Percentiles rank a stretch among this genome's conserved stretches.
These are phyloP conservation scores for Cercospora beticola DNA, from an alignment of 2,329 filamentous ascomycete species.

Conservation along the genomic window DNA sequence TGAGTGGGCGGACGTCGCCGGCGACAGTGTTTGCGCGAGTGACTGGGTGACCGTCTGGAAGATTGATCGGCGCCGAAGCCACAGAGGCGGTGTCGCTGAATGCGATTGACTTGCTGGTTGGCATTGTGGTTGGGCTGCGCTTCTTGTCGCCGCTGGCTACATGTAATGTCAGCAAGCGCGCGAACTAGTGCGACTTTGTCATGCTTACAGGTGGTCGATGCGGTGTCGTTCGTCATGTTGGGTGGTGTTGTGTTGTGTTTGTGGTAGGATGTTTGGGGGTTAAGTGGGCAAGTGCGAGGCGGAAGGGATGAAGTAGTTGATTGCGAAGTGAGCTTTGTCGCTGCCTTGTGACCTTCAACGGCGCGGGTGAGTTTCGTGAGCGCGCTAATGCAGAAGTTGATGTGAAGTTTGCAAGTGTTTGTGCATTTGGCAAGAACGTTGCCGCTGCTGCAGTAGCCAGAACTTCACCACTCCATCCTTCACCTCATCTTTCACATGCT, in stretches of 20 bases:
- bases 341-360: not conserved
- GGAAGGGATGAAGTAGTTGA: not conserved
- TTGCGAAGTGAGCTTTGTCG: constrained; percentile 8
- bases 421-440: not conserved
- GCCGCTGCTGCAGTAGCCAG: not conserved
- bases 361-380: not conserved
- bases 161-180: not conserved
- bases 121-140: not conserved
- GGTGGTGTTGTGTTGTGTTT: constrained; percentile 7
- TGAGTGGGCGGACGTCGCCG: constrained; percentile 12
- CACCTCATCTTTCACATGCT: not conserved
- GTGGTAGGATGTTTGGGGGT: constrained; percentile 10
- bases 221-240: constrained; percentile 13
- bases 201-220: constrained; percentile 9
- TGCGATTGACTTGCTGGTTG: constrained; percentile 16
- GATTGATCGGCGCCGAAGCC: constrained; percentile 6
- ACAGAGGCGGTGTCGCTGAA: constrained; percentile 8
- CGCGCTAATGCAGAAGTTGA: not conserved
- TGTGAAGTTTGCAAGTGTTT: constrained; percentile 3
- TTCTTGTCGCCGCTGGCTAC: constrained; percentile 2
- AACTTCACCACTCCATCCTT: not conserved
- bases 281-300: constrained; percentile 3
- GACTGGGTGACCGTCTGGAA: constrained; percentile 16
- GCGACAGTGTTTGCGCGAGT: constrained; percentile 20
- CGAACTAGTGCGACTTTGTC: not conserved